Evolutionary conservation across 2,329 filamentous ascomycete genomes (phyloP).

Genomic region (Fusarium kyushuense): DNA sequence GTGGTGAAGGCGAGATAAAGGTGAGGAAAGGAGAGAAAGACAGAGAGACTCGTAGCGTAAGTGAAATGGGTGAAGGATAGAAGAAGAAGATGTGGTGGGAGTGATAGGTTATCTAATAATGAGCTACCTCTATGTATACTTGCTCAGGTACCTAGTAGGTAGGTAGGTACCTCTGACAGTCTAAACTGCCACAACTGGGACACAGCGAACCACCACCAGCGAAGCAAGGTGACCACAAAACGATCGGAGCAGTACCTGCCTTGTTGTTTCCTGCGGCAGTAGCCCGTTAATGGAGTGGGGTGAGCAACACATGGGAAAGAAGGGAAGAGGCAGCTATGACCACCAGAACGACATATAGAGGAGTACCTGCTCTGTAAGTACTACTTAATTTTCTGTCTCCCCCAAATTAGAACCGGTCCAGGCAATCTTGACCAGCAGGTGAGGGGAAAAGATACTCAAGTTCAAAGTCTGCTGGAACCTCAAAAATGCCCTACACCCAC

Average conservation of each 20-base stretch:
- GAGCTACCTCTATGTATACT: conserved; percentile 1
- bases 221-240: conserved; percentile 16
- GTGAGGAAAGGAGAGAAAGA: conserved; percentile 48
- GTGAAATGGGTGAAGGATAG: conserved; percentile 40
- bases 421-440: not conserved
- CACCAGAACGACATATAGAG: conserved; percentile 1
- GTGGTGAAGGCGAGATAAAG: conserved; percentile 46
- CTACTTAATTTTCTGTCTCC: conserved; percentile 15
- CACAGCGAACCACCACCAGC: conserved; percentile 19
- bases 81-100: conserved; percentile 38
- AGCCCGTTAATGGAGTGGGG: conserved; percentile 18
- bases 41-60: conserved; percentile 49
- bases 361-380: conserved; percentile 15
- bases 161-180: conserved; percentile 7
- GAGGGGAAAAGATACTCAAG: conserved; percentile 20
- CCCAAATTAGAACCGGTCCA: not conserved
- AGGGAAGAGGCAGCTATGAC: conserved; percentile 27
- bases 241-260: conserved; percentile 25
- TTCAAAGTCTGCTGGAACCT: conserved; percentile 1
- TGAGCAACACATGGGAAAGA: conserved; percentile 35
- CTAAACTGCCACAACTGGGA: conserved; percentile 1
- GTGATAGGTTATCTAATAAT: conserved; percentile 27
- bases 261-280: conserved; percentile 24
- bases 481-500: not conserved
- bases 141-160: conserved; percentile 1